Conservation (phyloP, 345 rosid species). For the Sonneratia caseolaris region DNA sequence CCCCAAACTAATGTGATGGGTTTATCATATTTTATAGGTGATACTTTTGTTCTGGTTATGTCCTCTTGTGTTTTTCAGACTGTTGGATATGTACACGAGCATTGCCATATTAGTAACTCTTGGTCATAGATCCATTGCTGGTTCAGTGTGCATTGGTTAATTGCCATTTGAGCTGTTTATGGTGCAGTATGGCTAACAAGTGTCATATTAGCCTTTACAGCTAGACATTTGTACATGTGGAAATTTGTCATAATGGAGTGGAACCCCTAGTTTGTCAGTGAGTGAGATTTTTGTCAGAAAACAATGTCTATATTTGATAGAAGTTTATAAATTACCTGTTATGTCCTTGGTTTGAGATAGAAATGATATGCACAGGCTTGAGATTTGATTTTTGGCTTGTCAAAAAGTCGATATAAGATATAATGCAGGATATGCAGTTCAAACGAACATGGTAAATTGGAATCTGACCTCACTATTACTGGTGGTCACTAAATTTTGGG, state of each 20-base stretch:
- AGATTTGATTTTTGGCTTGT: neutral
- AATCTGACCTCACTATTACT: neutral
- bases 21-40: neutral
- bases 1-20: neutral
- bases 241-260: neutral
- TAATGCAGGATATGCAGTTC: neutral
- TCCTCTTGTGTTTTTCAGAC: neutral
- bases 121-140: neutral
- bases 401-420: neutral
- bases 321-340: neutral
- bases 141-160: neutral
- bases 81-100: neutral
- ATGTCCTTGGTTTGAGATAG: neutral
- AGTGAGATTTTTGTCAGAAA: neutral
- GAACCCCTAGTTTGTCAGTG: neutral
- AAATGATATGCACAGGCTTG: neutral
- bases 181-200: neutral
- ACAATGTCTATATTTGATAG: neutral
- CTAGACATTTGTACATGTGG: neutral
- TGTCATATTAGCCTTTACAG: neutral
- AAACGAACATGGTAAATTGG: neutral
- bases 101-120: neutral
- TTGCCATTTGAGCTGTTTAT: neutral
- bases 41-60: neutral
- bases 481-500: neutral